A percentile compares a stretch with the other conserved stretches of the same genome.
phyloP scores from a whole-genome alignment of 2,329 filamentous ascomycete species.

The Fusarium nurragi region DNA sequence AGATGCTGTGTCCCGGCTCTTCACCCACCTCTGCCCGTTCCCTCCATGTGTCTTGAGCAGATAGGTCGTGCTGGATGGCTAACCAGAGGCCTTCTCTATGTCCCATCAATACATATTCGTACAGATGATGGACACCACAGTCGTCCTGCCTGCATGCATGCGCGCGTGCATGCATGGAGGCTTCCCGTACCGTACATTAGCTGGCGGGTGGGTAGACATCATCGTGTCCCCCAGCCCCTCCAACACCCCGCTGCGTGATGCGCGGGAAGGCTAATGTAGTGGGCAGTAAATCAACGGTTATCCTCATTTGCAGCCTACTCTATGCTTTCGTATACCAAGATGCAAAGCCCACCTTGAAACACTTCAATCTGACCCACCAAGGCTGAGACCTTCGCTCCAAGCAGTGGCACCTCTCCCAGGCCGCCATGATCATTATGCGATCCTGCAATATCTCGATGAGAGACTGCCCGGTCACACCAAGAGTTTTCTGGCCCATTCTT shows the following conservation, averaged over 20 bases:
- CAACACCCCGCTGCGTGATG: constrained; percentile 42
- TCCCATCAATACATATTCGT: constrained; percentile 40
- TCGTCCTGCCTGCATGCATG: constrained; percentile 41
- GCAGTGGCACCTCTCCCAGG: constrained; percentile 23
- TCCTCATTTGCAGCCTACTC: constrained; percentile 31
- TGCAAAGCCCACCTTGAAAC: not conserved
- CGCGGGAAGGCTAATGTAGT: constrained; percentile 49
- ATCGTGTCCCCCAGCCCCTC: constrained; percentile 34
- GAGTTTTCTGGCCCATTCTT: constrained; percentile 23
- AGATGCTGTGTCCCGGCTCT: constrained; percentile 13
- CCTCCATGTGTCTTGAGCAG: constrained; percentile 24
- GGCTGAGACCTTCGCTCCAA: constrained; percentile 13
- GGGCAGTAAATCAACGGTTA: constrained; percentile 36
- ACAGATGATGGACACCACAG: constrained; percentile 33
- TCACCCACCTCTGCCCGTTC: constrained; percentile 5
- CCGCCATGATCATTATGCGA: constrained; percentile 37
- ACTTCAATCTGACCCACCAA: not conserved
- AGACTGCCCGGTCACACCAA: constrained; percentile 35
- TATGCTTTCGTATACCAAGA: not conserved
- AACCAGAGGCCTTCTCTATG: constrained; percentile 14
- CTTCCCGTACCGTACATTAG: constrained; percentile 42
- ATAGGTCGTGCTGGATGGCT: constrained; percentile 18
- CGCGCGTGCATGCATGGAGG: constrained; percentile 35
- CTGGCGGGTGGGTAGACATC: constrained; percentile 42
- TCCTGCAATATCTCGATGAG: constrained; percentile 43